Conservation (phyloP, 805 yeast genomes). For the Sugiyamaella americana region DNA sequence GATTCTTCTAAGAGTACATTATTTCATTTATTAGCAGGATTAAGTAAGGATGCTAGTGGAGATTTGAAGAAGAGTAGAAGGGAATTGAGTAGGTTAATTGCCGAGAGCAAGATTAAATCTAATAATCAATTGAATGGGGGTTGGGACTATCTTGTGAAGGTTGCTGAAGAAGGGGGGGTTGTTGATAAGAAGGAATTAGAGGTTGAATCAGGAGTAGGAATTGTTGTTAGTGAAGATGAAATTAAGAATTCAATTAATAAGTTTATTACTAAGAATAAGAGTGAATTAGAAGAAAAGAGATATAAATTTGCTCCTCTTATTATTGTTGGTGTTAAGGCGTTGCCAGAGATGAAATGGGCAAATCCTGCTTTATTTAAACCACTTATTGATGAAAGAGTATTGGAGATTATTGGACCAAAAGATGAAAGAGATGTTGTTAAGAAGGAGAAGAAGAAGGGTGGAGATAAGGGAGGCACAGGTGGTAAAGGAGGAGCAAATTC, state of each 20-base stretch:
- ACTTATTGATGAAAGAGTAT: conserved; percentile 69
- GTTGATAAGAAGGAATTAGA: conserved; percentile 50
- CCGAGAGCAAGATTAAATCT: conserved; percentile 52
- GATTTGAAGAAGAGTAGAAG: conserved; percentile 41
- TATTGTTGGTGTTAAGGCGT: conserved; percentile 66
- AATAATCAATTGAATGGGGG: conserved; percentile 72
- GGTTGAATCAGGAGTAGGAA: conserved; percentile 67
- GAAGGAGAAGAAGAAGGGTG: conserved; percentile 51
- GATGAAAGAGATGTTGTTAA: conserved; percentile 87
- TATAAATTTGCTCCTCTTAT: conserved; percentile 73
- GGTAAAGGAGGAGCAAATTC: conserved; percentile 12
- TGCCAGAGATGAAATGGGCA: conserved; percentile 86
- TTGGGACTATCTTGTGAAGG: conserved; percentile 58
- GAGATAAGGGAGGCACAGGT: conserved; percentile 13
- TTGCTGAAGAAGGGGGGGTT: conserved; percentile 32
- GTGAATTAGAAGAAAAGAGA: conserved; percentile 61
- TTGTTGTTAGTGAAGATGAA: conserved; percentile 59
- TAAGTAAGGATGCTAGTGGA: conserved; percentile 48
- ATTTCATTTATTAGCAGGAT: conserved; percentile 71
- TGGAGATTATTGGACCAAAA: conserved; percentile 79
- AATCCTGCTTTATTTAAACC: conserved; percentile 83
- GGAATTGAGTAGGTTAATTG: conserved; percentile 54
- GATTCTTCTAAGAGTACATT: conserved; percentile 40
- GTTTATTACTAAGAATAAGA: conserved; percentile 55
- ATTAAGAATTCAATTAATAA: conserved; percentile 51